Percentiles rank a stretch among this genome's conserved stretches.
Evolutionary conservation across 2,329 filamentous ascomycete species (phyloP).

Genomic region (Pseudophaeomoniella oleicola): DNA sequence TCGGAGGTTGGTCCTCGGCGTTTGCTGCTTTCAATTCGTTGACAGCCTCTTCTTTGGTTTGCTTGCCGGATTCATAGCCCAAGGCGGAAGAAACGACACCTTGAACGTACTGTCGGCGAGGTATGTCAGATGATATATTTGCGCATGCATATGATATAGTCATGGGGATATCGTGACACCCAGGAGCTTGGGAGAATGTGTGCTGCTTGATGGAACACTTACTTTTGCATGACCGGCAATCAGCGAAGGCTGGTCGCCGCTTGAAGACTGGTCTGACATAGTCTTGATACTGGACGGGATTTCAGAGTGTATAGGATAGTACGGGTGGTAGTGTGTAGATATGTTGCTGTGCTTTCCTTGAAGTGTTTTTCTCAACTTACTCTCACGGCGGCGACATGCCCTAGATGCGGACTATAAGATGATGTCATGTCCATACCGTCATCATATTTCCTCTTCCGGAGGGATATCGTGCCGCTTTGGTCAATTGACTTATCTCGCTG

Average conservation of each 20-base stretch:
- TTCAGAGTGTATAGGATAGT: too few relatives aligned
- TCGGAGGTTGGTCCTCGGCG: conserved; percentile 3
- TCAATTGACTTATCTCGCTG: too few relatives aligned
- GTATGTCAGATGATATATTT: not conserved
- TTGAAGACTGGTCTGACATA: conserved; percentile 5
- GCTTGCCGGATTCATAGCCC: conserved; percentile 10
- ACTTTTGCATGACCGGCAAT: conserved; percentile 10
- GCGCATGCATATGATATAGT: not conserved
- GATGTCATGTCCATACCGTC: too few relatives aligned
- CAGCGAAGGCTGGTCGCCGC: conserved; percentile 10
- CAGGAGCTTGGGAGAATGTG: not conserved
- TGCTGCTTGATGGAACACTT: not conserved
- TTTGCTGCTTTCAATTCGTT: conserved; percentile 10
- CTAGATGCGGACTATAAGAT: too few relatives aligned
- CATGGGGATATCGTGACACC: too few relatives aligned
- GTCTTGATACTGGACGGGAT: too few relatives aligned
- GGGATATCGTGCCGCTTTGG: too few relatives aligned
- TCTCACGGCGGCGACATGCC: too few relatives aligned
- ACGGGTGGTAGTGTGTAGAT: too few relatives aligned
- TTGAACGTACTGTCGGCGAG: conserved; percentile 10
- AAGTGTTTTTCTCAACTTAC: too few relatives aligned
- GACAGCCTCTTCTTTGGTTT: conserved; percentile 10
- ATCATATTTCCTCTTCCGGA: too few relatives aligned
- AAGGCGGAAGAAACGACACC: conserved; percentile 10
- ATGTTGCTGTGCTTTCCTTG: too few relatives aligned